Base-by-base conservation (phyloP, 495 filamentous ascomycete genomes). In the Choiromyces venosus region DNA sequence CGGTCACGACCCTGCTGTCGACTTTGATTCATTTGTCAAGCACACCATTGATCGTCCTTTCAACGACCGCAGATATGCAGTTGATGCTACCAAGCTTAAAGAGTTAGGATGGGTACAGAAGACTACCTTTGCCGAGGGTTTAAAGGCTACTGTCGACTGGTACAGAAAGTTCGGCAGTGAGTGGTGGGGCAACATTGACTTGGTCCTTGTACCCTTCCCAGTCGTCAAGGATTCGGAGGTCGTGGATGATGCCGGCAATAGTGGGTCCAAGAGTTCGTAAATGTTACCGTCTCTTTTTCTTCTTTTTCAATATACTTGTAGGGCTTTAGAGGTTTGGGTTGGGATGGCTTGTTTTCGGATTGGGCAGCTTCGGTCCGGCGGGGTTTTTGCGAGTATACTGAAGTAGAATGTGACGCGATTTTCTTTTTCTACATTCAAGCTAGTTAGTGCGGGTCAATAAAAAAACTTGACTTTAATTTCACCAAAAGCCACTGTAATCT, bases 101-200 rank as follows among this genome's bases (percentile, higher is more conserved):
- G 79, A 82, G 66, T 85, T 93, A 8, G 91, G 91, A 21, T 93
- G 91, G 91, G 76, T 85, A 33, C 91, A 89, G 79, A 87, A 87
- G 78, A 88, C 85, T 4, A 78, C 76, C 39, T 91, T 92, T 76
- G 85, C 82, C 1, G 86, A 90, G 0, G 91, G 91, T 33, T 81
- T 93, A 71, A 82, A 82, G 46, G 81, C 79, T n/a, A 92, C 91
- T 5, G 89, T 92, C 2, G 85, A 88, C 42, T 93, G 91, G 91
- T 92, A 93, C 79, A 82, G 82, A 37, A 80, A 76, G 40, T 90
- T 88, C 73, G 87, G 88, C 1, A 85, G 87, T 79, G 71, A 80
- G 36, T 93, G 91, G 91, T 93, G 91, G 91, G 89, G 89, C 77
- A 86, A 93, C 84, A 90, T 92, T 74, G 89, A 84, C 78, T 85